Evolutionary conservation across 192 early-diverging fungal species (phyloP).

Genomic region (Diversispora epigaea): DNA sequence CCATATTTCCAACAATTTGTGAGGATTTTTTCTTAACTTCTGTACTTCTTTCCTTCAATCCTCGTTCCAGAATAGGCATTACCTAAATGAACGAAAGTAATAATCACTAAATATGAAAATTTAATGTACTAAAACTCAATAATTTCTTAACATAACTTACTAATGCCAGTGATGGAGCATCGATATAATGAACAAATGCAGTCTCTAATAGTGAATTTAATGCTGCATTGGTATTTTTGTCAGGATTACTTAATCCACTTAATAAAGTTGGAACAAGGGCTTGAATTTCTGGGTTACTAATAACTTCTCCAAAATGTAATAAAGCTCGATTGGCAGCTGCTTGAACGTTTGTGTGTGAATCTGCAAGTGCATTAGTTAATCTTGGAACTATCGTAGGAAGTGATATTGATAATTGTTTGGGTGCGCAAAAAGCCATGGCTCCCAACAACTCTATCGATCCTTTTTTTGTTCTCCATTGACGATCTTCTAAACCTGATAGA

Average conservation of each 20-base stretch:
- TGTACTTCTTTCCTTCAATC: constrained; percentile 83
- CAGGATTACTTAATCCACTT: constrained; percentile 85
- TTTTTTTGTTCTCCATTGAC: constrained; percentile 96
- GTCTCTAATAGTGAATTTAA: constrained; percentile 86
- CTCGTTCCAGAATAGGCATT: constrained; percentile 91
- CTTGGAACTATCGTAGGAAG: constrained; percentile 91
- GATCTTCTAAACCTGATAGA: constrained; percentile 81
- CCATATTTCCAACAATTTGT: constrained; percentile 99
- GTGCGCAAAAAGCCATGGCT: constrained; percentile 93
- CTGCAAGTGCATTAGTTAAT: constrained; percentile 87
- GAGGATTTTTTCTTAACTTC: constrained; percentile 93
- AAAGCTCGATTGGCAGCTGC: constrained; percentile 82
- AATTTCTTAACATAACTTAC: constrained; percentile 23
- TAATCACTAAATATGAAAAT: not conserved
- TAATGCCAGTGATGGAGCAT: constrained; percentile 91
- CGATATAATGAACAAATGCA: constrained; percentile 98
- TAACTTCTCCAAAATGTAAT: constrained; percentile 88
- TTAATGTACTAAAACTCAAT: not conserved
- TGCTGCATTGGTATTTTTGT: constrained; percentile 78
- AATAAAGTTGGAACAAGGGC: constrained; percentile 83
- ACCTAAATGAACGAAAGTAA: constrained; percentile 39
- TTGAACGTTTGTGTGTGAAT: constrained; percentile 91
- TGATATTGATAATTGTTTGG: constrained; percentile 88
- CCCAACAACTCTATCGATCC: constrained; percentile 93
- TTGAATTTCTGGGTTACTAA: constrained; percentile 98